Conservation (phyloP, 2,329 filamentous ascomycete species). For the Emericellopsis atlantica region DNA sequence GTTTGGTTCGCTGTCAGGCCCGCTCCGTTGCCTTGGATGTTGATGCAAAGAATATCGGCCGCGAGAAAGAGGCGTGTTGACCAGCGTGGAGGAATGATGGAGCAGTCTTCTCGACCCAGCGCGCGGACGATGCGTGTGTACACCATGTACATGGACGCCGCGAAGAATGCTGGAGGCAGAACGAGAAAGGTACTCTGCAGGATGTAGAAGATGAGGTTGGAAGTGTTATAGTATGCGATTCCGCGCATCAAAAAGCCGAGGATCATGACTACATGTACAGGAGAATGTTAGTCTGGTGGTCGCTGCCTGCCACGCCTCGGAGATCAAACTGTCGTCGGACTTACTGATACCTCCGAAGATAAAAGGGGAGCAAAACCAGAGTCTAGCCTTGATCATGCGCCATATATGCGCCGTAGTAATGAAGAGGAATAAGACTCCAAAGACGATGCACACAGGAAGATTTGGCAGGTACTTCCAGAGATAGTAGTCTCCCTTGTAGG, state of each 20-base stretch:
- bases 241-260: constrained; percentile 18
- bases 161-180: constrained; percentile 29
- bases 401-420: constrained; percentile 25
- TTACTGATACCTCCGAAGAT: constrained; percentile 30
- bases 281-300: constrained; percentile 5
- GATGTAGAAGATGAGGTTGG: constrained; percentile 13
- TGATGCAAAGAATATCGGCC: constrained; percentile 15
- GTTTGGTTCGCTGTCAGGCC: constrained; percentile 21
- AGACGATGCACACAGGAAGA: constrained; percentile 27
- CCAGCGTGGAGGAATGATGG: constrained; percentile 10
- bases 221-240: constrained; percentile 9
- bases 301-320: background rate
- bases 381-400: constrained; percentile 25
- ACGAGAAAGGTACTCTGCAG: constrained; percentile 23
- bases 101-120: constrained; percentile 10
- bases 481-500: constrained; percentile 3
- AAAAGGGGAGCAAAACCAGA: constrained; percentile 35
- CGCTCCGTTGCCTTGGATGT: constrained; percentile 15
- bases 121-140: constrained; percentile 22
- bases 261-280: constrained; percentile 20
- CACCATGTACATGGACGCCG: constrained; percentile 32
- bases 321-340: constrained; percentile 8
- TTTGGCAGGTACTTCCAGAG: constrained; percentile 25
- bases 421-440: constrained; percentile 27
- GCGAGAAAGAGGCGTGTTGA: constrained; percentile 18